phyloP scores from a whole-genome alignment of 805 yeast species.

The Wickerhamomyces chambardii region DNA sequence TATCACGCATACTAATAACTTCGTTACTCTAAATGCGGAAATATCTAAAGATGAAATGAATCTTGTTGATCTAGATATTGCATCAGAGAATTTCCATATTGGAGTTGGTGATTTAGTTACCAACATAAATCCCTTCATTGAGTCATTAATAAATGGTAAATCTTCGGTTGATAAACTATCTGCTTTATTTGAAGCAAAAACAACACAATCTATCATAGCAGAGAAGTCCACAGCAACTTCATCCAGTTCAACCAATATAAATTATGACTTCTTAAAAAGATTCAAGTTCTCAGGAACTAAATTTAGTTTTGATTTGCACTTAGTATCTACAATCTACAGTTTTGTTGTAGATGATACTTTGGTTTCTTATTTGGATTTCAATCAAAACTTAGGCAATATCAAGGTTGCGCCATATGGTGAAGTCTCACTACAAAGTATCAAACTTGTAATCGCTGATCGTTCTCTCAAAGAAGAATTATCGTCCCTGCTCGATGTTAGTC shows the following conservation, averaged over 20 bases:
- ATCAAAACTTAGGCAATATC: no score
- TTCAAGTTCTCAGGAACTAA: neutral
- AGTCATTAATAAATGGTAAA: neutral
- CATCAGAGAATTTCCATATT: neutral
- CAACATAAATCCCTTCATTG: neutral
- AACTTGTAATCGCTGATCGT: constrained; percentile 19
- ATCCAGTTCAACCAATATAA: no score
- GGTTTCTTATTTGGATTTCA: no score
- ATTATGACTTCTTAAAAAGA: no score
- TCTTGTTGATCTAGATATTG: neutral
- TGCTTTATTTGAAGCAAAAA: no score
- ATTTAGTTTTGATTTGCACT: neutral
- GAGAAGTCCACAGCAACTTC: neutral
- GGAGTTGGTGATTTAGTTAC: neutral
- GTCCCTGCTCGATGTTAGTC: constrained; percentile 34
- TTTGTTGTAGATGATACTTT: neutral
- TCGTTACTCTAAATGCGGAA: neutral
- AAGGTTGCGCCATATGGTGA: constrained; percentile 11
- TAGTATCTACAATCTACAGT: neutral
- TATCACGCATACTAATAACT: neutral
- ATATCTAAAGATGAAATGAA: neutral
- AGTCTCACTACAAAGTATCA: constrained; percentile 16
- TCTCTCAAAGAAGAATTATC: constrained; percentile 27
- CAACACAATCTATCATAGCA: no score
- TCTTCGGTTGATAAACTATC: neutral